Conservation (phyloP, 2,329 filamentous ascomycete genomes). For the Penicillium sp. region DNA sequence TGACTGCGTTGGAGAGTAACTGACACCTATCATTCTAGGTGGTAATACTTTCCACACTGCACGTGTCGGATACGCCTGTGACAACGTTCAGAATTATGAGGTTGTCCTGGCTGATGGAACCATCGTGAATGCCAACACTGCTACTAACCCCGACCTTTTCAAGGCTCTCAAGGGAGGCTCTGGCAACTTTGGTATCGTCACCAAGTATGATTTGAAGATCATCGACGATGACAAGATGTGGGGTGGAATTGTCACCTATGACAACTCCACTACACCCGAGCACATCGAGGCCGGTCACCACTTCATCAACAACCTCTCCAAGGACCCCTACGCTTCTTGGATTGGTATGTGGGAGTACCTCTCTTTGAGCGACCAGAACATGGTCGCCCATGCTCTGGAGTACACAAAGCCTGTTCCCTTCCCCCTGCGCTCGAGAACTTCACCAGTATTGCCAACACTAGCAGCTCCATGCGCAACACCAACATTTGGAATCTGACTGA, state of each 20-base stretch:
- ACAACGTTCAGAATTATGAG: conserved; percentile 51
- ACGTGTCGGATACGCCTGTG: conserved; percentile 51
- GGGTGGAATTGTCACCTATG: conserved; percentile 24
- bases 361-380: not conserved
- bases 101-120: conserved; percentile 54
- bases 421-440: conserved; percentile 15
- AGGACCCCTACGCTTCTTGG: conserved; percentile 22
- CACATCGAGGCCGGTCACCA: conserved; percentile 20
- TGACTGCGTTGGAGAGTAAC: not conserved
- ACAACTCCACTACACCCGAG: conserved; percentile 15
- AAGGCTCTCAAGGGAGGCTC: conserved; percentile 56
- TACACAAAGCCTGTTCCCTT: conserved; percentile 16
- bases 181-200: conserved; percentile 54
- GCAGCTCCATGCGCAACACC: conserved; percentile 15
- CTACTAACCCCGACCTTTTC: conserved; percentile 51
- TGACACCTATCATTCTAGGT: conserved; percentile 25
- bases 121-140: conserved; percentile 48
- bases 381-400: conserved; percentile 3
- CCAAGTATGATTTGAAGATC: conserved; percentile 24
- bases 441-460: conserved; percentile 14
- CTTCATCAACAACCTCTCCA: conserved; percentile 21
- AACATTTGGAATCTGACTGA: conserved; percentile 19
- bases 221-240: conserved; percentile 20
- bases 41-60: conserved; percentile 53
- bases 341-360: conserved; percentile 1